A percentile compares a stretch with the other conserved stretches of the same genome.
Evolutionary conservation across 164 flowering plant species (phyloP).

Genomic region (Kingdonia uniflora): DNA sequence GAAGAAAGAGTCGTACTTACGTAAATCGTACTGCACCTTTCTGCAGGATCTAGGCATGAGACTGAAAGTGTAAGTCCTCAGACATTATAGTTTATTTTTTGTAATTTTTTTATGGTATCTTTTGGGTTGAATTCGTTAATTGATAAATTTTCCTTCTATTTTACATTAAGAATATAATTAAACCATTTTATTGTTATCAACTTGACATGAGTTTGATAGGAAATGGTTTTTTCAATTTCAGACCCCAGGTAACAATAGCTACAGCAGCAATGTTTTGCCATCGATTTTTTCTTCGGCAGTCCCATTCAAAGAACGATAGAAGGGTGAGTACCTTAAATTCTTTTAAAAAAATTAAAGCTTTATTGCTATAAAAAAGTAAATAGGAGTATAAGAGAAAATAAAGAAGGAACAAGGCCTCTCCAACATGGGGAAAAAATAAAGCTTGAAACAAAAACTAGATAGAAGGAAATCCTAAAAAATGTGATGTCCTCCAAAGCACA

Average conservation of each 20-base stretch:
- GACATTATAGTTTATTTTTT: not conserved
- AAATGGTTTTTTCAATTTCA: conserved; percentile 24
- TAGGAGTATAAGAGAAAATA: too few species aligned
- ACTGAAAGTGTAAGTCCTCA: conserved; percentile 65
- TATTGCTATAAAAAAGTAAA: too few species aligned
- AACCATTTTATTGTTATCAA: not conserved
- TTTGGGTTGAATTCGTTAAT: not conserved
- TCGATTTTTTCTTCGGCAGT: conserved; percentile 77
- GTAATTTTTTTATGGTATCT: not conserved
- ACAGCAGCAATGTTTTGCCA: conserved; percentile 82
- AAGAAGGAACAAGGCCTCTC: too few species aligned
- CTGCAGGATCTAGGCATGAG: conserved; percentile 77
- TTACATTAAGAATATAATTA: too few species aligned
- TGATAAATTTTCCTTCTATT: too few species aligned
- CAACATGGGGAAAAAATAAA: too few species aligned
- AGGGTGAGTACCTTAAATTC: conserved; percentile 34
- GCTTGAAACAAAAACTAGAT: too few species aligned
- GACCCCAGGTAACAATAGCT: conserved; percentile 90
- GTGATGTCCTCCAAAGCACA: too few species aligned
- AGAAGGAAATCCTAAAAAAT: too few species aligned
- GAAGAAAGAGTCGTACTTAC: conserved; percentile 67
- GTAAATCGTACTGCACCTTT: conserved; percentile 74
- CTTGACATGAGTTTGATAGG: conserved; percentile 1
- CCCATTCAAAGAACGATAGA: conserved; percentile 77
- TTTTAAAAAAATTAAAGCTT: not conserved